Percentiles rank a stretch among this genome's conserved stretches.
Conservation (phyloP, 805 yeast species). For the Ogataea trehalophila region DNA sequence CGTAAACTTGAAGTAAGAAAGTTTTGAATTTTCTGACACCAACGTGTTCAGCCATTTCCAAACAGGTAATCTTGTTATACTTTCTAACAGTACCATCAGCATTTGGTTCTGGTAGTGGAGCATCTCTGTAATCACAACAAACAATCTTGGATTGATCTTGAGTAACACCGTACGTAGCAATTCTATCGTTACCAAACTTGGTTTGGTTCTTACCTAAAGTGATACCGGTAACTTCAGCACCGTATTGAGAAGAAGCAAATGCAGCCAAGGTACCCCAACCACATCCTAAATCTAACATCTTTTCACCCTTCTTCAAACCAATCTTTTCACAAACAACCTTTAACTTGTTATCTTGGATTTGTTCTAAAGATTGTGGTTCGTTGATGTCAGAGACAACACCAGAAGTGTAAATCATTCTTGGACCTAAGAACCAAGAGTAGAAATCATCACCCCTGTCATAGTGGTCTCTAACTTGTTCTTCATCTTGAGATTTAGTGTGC, state of each 20-base stretch:
- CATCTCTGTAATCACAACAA: slow-evolving; percentile 86
- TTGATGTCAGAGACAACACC: slow-evolving; percentile 74
- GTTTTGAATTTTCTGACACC: slow-evolving; percentile 79
- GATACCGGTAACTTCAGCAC: slow-evolving; percentile 84
- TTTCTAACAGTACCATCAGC: slow-evolving; percentile 37
- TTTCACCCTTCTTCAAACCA: slow-evolving; percentile 66
- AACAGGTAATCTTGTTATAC: slow-evolving; percentile 83
- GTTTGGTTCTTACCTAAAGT: slow-evolving; percentile 91
- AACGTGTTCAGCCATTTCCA: slow-evolving; percentile 96
- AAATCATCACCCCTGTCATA: slow-evolving; percentile 96
- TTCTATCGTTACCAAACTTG: slow-evolving; percentile 74
- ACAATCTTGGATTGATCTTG: slow-evolving; percentile 68
- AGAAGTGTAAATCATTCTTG: slow-evolving; percentile 90
- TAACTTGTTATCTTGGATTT: slow-evolving; percentile 85
- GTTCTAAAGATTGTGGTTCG: slow-evolving; percentile 67
- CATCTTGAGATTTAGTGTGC: slow-evolving; percentile 92
- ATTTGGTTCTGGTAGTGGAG: slow-evolving; percentile 59
- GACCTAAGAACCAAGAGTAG: slow-evolving; percentile 90
- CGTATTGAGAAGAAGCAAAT: slow-evolving; percentile 74
- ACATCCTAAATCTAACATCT: slow-evolving; percentile 81
- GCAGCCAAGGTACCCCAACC: slow-evolving; percentile 96
- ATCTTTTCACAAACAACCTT: slow-evolving; percentile 85
- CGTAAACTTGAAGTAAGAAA: slow-evolving; percentile 75
- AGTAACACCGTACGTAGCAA: slow-evolving; percentile 63
- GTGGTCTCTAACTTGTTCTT: slow-evolving; percentile 93